Conservation (phyloP, 169 alveolate species). For the Cryptosporidium andersoni region DNA sequence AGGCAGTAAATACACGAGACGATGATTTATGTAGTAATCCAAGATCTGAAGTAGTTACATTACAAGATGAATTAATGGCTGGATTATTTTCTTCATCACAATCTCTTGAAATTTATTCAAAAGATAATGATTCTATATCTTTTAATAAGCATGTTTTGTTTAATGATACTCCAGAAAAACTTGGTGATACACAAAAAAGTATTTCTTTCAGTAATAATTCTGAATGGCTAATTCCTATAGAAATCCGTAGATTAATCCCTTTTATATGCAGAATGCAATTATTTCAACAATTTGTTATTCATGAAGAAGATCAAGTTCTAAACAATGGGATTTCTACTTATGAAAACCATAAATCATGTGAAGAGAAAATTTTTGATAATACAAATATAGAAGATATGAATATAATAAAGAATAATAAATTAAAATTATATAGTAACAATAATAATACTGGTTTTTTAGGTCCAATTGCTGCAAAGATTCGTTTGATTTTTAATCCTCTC, state of each 20-base stretch:
- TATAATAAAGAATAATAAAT: not conserved
- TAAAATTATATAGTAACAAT: not conserved
- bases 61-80: conserved; percentile 51
- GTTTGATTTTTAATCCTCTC: conserved; percentile 28
- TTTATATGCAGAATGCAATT: conserved; percentile 41
- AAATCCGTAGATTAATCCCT: conserved; percentile 6
- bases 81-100: conserved; percentile 2
- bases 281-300: conserved; percentile 6
- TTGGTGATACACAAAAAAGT: conserved; percentile 6
- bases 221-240: conserved; percentile 21
- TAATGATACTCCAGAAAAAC: conserved; percentile 44
- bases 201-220: not conserved
- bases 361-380: not conserved
- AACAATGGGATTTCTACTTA: not conserved
- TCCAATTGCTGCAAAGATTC: conserved; percentile 46
- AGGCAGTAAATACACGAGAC: conserved; percentile 56
- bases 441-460: conserved; percentile 57
- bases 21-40: conserved; percentile 20
- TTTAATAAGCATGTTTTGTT: conserved; percentile 42
- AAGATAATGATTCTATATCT: not conserved
- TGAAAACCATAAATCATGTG: not conserved
- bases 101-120: not conserved
- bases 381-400: not conserved
- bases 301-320: conserved; percentile 23
- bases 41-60: conserved; percentile 23